Evolutionary conservation across 345 rosid species (phyloP).

Genomic region (Dovyalis caffra): DNA sequence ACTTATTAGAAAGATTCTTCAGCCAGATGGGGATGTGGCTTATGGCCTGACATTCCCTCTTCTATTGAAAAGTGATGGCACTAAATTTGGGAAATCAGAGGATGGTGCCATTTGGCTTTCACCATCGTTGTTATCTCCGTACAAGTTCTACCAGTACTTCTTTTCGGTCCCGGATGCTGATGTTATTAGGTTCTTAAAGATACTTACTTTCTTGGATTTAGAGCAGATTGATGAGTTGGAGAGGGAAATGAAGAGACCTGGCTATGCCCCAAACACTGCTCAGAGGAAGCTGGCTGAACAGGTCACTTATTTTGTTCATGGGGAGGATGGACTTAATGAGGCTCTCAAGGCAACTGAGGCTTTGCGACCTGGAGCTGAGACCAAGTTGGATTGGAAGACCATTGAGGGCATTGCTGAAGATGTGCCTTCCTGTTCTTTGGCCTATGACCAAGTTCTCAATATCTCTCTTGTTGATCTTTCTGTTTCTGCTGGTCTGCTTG

Average conservation of each 20-base stretch:
- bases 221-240: constrained; percentile 65
- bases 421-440: constrained; percentile 75
- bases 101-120: constrained; percentile 98
- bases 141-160: constrained; percentile 91
- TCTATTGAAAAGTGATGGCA: constrained; percentile 79
- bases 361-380: constrained; percentile 86
- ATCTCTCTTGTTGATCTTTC: constrained; percentile 64
- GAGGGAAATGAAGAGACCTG: constrained; percentile 62
- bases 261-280: constrained; percentile 64
- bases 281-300: constrained; percentile 88
- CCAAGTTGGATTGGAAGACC: constrained; percentile 80
- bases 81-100: constrained; percentile 96
- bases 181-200: constrained; percentile 70
- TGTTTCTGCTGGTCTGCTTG: constrained; percentile 77
- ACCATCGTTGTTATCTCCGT: constrained; percentile 69
- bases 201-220: constrained; percentile 70
- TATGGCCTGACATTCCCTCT: constrained; percentile 93
- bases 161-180: constrained; percentile 88
- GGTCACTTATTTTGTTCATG: constrained; percentile 88
- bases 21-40: constrained; percentile 55
- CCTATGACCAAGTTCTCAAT: constrained; percentile 53
- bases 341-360: constrained; percentile 93
- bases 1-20: constrained; percentile 72
- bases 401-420: constrained; percentile 86
- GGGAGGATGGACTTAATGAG: constrained; percentile 83